Evolutionary conservation across 2,329 filamentous ascomycete genomes (phyloP), one percentile per base, ranked within the genome.

Genomic region (Xylariomycetidae sp.): DNA sequence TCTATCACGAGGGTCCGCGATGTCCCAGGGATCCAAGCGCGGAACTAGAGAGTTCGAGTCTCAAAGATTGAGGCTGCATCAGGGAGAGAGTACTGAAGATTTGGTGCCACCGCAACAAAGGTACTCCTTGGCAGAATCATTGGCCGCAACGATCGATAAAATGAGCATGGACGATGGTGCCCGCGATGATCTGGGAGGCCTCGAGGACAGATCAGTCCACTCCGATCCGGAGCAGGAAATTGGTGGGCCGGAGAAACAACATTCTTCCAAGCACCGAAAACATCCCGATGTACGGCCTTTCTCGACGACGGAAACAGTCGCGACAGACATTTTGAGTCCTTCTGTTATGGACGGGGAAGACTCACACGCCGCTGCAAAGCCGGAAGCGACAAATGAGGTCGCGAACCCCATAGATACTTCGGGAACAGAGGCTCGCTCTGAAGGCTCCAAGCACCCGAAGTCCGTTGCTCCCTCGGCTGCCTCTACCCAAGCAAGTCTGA

Each of bases 91-190:
- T 46, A 54, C 53, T 0, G 74, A 79, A 33, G 64, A 67, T 17
- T 47, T 74, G 18, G 55, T 73, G 1, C 45, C 60, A 15, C 50
- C 59, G 29, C 46, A 47, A 12, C 38, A 44, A 25, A 54, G 42
- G 22, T 48, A 54, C 29, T 60, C 65, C 19, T 68, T 72, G 29
- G 54, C 56, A 25, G 67, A 65, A 24, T 81, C 77, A 1, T 47
- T 81, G 19, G 70, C 67, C 18, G 77, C 74, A 6, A 79, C 74
- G 0, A 48, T 79, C 37, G 77, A 80, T 39, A 63, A 65, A 6
- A 59, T 72, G 40, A 74, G 69, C 44, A 46, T 59, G 6, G 60
- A 61, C 20, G 68, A n/a, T n/a, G n/a, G n/a, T n/a, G n/a, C n/a
- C n/a, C n/a, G 54, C 3, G 61, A 61, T 16, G 54, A 54, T 10